Conservation (phyloP, 495 filamentous ascomycete genomes). For the Aspergillus ellipticus region DNA sequence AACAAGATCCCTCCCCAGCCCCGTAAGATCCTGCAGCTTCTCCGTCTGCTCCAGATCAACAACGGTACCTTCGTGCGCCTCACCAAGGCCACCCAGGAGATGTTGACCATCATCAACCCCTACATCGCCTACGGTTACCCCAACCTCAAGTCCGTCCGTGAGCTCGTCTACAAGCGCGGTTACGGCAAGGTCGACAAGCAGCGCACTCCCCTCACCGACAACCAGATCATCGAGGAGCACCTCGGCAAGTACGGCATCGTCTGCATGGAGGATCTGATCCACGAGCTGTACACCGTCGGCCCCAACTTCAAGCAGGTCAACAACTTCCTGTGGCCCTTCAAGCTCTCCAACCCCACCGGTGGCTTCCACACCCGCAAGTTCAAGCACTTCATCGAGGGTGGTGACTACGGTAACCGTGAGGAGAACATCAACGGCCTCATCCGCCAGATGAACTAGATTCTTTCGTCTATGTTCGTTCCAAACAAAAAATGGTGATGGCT, state of each 20-base stretch:
- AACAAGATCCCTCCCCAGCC: slow-evolving; percentile 99
- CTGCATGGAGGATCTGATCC: slow-evolving; percentile 98
- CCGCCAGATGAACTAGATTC: slow-evolving; percentile 93
- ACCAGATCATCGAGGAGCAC: slow-evolving; percentile 92
- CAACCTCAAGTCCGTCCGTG: slow-evolving; percentile 96
- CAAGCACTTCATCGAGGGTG: slow-evolving; percentile 98
- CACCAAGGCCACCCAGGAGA: slow-evolving; percentile 97
- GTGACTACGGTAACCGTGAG: slow-evolving; percentile 96
- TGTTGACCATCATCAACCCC: slow-evolving; percentile 96
- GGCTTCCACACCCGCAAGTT: slow-evolving; percentile 96
- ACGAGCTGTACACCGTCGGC: slow-evolving; percentile 98
- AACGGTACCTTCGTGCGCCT: slow-evolving; percentile 96
- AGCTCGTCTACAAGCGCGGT: slow-evolving; percentile 99
- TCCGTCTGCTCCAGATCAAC: slow-evolving; percentile 99
- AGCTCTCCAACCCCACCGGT: slow-evolving; percentile 94
- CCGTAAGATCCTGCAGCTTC: slow-evolving; percentile 98
- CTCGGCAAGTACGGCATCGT: slow-evolving; percentile 98
- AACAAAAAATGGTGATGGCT: no score
- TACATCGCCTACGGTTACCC: slow-evolving; percentile 99
- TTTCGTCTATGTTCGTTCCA: no score
- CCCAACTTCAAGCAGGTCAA: slow-evolving; percentile 99
- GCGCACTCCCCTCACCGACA: slow-evolving; percentile 94
- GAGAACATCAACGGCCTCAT: slow-evolving; percentile 97
- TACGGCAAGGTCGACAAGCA: slow-evolving; percentile 98
- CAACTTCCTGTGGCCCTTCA: slow-evolving; percentile 99